These are phyloP conservation scores for Phanerochaete sordida DNA, from an alignment of 768 basidiomycete species.

Conservation along the genomic window DNA sequence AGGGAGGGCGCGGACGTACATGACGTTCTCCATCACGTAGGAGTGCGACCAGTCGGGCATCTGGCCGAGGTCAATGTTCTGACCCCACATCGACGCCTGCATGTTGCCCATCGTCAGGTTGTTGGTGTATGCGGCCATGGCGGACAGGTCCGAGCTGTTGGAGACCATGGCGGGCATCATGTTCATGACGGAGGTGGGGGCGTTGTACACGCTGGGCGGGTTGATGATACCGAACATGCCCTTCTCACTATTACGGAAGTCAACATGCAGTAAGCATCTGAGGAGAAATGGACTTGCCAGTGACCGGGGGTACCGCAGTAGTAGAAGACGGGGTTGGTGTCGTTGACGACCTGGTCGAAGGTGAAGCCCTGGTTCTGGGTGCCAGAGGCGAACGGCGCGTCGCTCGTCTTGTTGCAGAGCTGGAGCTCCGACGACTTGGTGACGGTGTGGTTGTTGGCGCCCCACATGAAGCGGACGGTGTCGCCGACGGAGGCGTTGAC, in stretches of 20 bases:
- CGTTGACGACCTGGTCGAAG: slow-evolving; percentile 71
- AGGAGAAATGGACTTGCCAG: slow-evolving; percentile 33
- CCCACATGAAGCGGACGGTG: slow-evolving; percentile 75
- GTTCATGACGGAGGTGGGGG: slow-evolving; percentile 44
- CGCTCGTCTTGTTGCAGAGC: slow-evolving; percentile 70
- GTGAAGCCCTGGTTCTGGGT: slow-evolving; percentile 57
- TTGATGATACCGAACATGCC: slow-evolving; percentile 87
- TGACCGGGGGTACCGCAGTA: slow-evolving; percentile 70
- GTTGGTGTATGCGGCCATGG: slow-evolving; percentile 50
- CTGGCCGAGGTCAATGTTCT: slow-evolving; percentile 51
- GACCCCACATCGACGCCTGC: slow-evolving; percentile 56
- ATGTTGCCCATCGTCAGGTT: slow-evolving; percentile 45
- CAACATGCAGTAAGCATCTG: not conserved
- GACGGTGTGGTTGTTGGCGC: slow-evolving; percentile 77
- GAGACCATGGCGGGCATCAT: slow-evolving; percentile 46
- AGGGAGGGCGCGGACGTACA: slow-evolving; percentile 19
- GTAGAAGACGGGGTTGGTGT: slow-evolving; percentile 70
- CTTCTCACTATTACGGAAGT: slow-evolving; percentile 37
- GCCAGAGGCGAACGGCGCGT: slow-evolving; percentile 62
- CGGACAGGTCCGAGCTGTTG: slow-evolving; percentile 46
- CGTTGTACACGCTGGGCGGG: slow-evolving; percentile 46
- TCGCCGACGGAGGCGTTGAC: slow-evolving; percentile 75
- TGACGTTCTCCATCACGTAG: slow-evolving; percentile 54
- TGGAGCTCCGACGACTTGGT: slow-evolving; percentile 68
- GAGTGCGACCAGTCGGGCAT: slow-evolving; percentile 55